Evolutionary conservation across 2,329 filamentous ascomycete species (phyloP).

Genomic region (Coleophoma eucalyptorum): DNA sequence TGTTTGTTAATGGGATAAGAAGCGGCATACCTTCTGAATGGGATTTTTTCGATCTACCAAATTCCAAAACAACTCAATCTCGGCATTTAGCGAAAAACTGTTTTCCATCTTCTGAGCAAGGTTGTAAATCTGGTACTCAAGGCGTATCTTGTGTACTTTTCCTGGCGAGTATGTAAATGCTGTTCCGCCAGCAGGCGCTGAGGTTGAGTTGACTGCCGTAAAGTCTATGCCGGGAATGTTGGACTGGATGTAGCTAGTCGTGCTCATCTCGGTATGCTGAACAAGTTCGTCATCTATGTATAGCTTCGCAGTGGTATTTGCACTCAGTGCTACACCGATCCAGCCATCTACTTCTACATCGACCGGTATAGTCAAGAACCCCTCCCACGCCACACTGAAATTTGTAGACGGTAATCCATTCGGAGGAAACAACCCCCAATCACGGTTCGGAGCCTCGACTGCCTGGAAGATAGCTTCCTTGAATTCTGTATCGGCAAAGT

Average conservation of each 20-base stretch:
- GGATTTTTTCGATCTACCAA: slow-evolving; percentile 32
- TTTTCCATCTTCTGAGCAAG: slow-evolving; percentile 34
- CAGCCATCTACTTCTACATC: slow-evolving; percentile 35
- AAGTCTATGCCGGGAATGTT: slow-evolving; percentile 36
- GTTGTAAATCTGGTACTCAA: slow-evolving; percentile 40
- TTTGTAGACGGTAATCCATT: slow-evolving; percentile 37
- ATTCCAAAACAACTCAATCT: slow-evolving; percentile 41
- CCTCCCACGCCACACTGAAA: slow-evolving; percentile 41
- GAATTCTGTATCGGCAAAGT: slow-evolving; percentile 37
- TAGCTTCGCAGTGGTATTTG: slow-evolving; percentile 35
- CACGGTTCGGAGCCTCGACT: slow-evolving; percentile 33
- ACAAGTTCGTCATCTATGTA: slow-evolving; percentile 31
- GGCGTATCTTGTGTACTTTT: slow-evolving; percentile 29
- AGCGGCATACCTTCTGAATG: slow-evolving; percentile 15
- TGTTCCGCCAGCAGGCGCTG: slow-evolving; percentile 30
- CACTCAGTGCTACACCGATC: slow-evolving; percentile 36
- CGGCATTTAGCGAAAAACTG: slow-evolving; percentile 35
- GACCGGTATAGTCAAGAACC: slow-evolving; percentile 31
- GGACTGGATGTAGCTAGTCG: slow-evolving; percentile 30
- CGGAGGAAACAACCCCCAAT: slow-evolving; percentile 41
- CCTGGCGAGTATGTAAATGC: slow-evolving; percentile 34
- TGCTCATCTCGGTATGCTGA: slow-evolving; percentile 21
- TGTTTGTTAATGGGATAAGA: not conserved
- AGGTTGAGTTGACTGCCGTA: slow-evolving; percentile 30
- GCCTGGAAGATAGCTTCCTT: slow-evolving; percentile 22